These are phyloP conservation scores for Pharnaceum exiguum DNA, from an alignment of 148 eudicot genomes.

Conservation along the genomic window DNA sequence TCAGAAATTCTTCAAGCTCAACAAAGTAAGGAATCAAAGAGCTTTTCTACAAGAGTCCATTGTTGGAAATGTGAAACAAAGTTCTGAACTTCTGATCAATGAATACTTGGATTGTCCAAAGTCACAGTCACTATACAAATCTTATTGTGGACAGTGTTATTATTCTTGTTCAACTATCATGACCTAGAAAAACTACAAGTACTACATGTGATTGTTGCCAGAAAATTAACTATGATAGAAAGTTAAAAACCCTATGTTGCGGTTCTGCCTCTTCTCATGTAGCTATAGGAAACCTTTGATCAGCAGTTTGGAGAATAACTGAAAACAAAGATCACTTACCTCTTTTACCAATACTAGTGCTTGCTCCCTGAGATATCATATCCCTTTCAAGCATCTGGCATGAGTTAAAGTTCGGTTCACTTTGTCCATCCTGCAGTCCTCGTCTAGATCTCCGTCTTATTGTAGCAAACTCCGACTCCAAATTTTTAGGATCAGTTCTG, in stretches of 20 bases:
- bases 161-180: too few relatives aligned
- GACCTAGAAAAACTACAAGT: too few relatives aligned
- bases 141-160: too few relatives aligned
- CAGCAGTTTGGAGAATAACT: too few relatives aligned
- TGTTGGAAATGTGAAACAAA: neutral
- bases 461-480: slow-evolving; percentile 47
- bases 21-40: neutral
- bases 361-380: slow-evolving; percentile 9
- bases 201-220: too few relatives aligned
- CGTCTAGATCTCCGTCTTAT: slow-evolving; percentile 57
- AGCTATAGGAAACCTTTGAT: too few relatives aligned
- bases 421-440: slow-evolving; percentile 30
- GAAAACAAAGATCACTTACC: neutral
- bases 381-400: slow-evolving; percentile 24
- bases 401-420: slow-evolving; percentile 14
- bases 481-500: slow-evolving; percentile 52
- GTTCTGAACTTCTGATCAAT: too few relatives aligned
- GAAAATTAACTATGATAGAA: too few relatives aligned
- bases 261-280: too few relatives aligned
- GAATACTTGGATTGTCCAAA: too few relatives aligned
- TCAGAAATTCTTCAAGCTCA: neutral
- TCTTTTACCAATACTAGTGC: slow-evolving; percentile 18
- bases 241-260: too few relatives aligned
- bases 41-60: neutral
- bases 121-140: too few relatives aligned